Conservation (phyloP, 2,329 filamentous ascomycete species). For the Fusarium bulbicola region DNA sequence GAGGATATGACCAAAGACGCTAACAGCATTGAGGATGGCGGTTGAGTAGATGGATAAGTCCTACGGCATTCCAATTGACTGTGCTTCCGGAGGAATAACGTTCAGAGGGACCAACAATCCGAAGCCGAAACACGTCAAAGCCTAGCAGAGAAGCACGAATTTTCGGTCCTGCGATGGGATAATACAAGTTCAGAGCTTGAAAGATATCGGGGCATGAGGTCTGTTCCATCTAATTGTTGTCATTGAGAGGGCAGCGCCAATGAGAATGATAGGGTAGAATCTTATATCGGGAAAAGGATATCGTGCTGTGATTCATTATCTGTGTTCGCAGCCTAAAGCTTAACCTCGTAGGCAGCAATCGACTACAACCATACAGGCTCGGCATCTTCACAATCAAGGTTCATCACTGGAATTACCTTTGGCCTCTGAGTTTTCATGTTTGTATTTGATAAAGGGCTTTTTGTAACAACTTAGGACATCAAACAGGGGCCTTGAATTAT, state of each 20-base stretch:
- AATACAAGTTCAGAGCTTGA: background rate
- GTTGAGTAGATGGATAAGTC: background rate
- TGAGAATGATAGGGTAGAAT: too few relatives aligned
- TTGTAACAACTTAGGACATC: fast-evolving
- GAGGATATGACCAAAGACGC: background rate
- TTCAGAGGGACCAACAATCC: background rate
- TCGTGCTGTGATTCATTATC: too few relatives aligned
- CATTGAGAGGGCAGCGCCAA: too few relatives aligned
- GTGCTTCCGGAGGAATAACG: background rate
- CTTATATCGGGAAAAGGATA: too few relatives aligned
- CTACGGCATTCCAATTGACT: background rate
- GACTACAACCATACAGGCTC: too few relatives aligned
- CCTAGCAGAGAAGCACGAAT: background rate
- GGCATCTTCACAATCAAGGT: too few relatives aligned
- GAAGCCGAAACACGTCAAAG: background rate
- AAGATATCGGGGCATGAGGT: fast-evolving
- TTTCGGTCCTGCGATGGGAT: background rate
- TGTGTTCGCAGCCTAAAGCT: too few relatives aligned
- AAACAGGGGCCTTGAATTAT: fast-evolving
- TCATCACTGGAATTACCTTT: too few relatives aligned
- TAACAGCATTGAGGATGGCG: background rate
- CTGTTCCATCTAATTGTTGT: too few relatives aligned
- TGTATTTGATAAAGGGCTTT: too few relatives aligned
- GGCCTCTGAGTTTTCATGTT: too few relatives aligned
- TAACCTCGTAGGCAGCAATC: too few relatives aligned